Evolutionary conservation across 2,329 filamentous ascomycete species (phyloP), one percentile per base, ranked within the genome.

Genomic region (Cordyceps pruinosa): DNA sequence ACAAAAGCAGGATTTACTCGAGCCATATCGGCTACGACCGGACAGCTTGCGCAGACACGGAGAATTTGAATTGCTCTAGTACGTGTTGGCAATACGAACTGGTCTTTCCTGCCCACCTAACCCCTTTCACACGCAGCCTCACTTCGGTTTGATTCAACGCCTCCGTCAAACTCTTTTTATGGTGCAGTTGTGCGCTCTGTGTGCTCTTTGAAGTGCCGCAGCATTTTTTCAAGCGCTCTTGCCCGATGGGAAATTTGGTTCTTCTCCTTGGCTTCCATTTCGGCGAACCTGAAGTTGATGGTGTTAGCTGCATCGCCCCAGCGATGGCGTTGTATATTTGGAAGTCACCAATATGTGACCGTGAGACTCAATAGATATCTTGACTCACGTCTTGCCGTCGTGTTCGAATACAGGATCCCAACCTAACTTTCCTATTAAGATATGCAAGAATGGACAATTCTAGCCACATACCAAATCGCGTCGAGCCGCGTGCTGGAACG

Each of bases 361-460:
- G n/a, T n/a, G n/a, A n/a, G n/a, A n/a, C n/a, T n/a, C 12, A 23
- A n/a, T 23, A 35, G 6, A 9, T 42, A 39, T 30, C 34, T 15
- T 19, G 37, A 73, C 80, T 68, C 70, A 84, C 76, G 94, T 99
- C 73, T 90, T 77, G 42, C 92, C 92, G 62, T 95, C 82, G 64
- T 95, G 93, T 74, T 99, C 94, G 66, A 99, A 99, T 62, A 96
- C 87, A 2, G 94, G 85, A 71, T 99, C 94, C 94, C 94, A 99
- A 46, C 93, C 92, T 96, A 48, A 3, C 7, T 32, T 12, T 48
- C 3, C 23, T 30, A 64, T 59, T 23, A 56, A 17, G 15, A 47
- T 4, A 37, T 26, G 9, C 32, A 34, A 34, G n/a, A 15, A 23
- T 32, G 53, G n/a, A 28, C n/a, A 54, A 23, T 19, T 45, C 15